Evolutionary conservation across 2,329 filamentous ascomycete species (phyloP), one percentile per base, ranked within the genome.

Genomic region (Blastomyces parvus): DNA sequence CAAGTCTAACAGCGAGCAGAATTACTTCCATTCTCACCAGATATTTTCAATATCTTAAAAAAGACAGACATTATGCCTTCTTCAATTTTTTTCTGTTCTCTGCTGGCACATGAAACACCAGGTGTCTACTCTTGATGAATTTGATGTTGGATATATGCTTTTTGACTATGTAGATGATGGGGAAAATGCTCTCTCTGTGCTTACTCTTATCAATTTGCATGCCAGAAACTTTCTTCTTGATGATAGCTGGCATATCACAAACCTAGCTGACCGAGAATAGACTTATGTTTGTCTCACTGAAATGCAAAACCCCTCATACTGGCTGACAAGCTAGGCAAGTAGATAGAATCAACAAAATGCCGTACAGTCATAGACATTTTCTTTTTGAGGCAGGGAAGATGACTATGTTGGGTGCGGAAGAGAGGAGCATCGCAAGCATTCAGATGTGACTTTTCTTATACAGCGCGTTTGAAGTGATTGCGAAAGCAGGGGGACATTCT

Each of bases 211-310:
- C 27, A 75, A 79, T 62, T 64, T 68, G 5, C 61, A 66, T 61
- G 42, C 62, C n/a, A 66, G 63, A 50, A 68, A 68, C 62, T 73
- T 76, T 17, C 71, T 77, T 59, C 73, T 76, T 4, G 74, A 77
- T 62, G 59, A 70, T 17, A 60, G 74, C 48, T 76, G 73, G 72
- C 70, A 74, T 56, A 66, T 77, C 42, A 72, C 66, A 40, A 66
- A 60, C 56, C 59, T 76, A 13, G 70, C 76, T 63, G 74, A 76
- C 59, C 68, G 75, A 3, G 73, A 77, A 64, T 77, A 70, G 70
- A 68, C 70, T 27, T 71, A 66, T 53, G 64, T 70, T 17, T 63
- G 62, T n/a, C 72, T 73, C 17, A 52, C 70, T 19, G 70, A 76
- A 63, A 72, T 74, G 67, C 55, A 68, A 30, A 60, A 64, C 25